Conservation (phyloP, 2,329 filamentous ascomycete genomes). For the Botrytis byssoidea region DNA sequence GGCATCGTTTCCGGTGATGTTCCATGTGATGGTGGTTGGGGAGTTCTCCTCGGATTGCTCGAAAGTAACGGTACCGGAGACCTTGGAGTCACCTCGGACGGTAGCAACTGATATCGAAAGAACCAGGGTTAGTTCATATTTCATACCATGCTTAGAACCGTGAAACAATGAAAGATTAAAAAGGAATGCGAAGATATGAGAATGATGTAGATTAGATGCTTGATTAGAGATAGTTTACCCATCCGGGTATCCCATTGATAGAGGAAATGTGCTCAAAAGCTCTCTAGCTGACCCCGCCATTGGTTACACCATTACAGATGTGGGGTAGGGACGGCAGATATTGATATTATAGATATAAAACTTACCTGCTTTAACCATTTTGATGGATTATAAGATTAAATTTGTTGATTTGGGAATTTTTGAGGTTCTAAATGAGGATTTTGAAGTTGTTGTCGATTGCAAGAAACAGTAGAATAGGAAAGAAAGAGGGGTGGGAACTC, state of each 20-base stretch:
- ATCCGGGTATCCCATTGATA: conserved; percentile 46
- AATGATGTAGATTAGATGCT: conserved; percentile 35
- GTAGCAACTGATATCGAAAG: conserved; percentile 69
- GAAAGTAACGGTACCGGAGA: conserved; percentile 91
- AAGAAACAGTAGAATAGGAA: conserved; percentile 15
- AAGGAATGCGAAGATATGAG: background rate
- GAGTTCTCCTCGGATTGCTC: conserved; percentile 82
- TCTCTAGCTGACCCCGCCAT: conserved; percentile 45
- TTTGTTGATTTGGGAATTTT: conserved; percentile 20
- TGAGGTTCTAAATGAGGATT: background rate
- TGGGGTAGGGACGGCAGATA: conserved; percentile 18
- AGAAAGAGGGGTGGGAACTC: conserved; percentile 12
- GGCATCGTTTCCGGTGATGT: conserved; percentile 88
- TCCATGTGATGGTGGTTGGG: conserved; percentile 85
- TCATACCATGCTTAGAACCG: background rate
- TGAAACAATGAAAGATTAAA: background rate
- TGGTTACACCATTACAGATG: conserved; percentile 20
- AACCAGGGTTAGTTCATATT: conserved; percentile 14
- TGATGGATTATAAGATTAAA: conserved; percentile 52
- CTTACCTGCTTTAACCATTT: conserved; percentile 98
- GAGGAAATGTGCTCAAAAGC: conserved; percentile 60
- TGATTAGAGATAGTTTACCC: conserved; percentile 37
- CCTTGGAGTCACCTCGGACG: conserved; percentile 95
- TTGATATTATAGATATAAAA: conserved; percentile 34
- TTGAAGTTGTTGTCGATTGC: conserved; percentile 8